Percentiles rank a stretch among this genome's conserved stretches.
These are phyloP conservation scores for Sphaerostilbella broomeana DNA, from an alignment of 2,329 filamentous ascomycete genomes.

Conservation along the genomic window DNA sequence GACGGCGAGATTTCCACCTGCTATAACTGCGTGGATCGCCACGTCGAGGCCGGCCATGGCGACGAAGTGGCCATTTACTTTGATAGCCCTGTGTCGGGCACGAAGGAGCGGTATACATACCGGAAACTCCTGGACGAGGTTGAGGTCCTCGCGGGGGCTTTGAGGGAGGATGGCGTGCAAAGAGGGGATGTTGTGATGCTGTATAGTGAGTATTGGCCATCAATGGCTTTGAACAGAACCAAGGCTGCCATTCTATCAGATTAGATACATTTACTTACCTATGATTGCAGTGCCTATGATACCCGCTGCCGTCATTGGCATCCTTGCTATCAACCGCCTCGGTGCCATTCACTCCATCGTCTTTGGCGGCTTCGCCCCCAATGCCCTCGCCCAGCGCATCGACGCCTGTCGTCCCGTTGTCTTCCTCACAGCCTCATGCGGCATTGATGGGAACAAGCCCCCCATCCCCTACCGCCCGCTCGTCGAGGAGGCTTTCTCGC, in stretches of 20 bases:
- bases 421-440: conserved; percentile 84
- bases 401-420: conserved; percentile 69
- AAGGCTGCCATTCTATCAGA: too few species aligned
- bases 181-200: conserved; percentile 84
- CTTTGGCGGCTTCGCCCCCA: conserved; percentile 83
- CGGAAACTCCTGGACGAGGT: conserved; percentile 69
- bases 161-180: conserved; percentile 73
- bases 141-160: conserved; percentile 70
- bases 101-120: conserved; percentile 70
- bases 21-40: conserved; percentile 86
- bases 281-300: conserved; percentile 80
- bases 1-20: conserved; percentile 84
- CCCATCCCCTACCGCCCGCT: conserved; percentile 71
- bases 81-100: conserved; percentile 76
- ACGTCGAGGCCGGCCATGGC: conserved; percentile 75
- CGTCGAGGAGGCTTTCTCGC: conserved; percentile 63
- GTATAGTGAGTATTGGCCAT: conserved; percentile 82
- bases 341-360: conserved; percentile 89
- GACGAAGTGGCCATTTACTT: conserved; percentile 71
- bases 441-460: conserved; percentile 79
- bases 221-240: too few species aligned
- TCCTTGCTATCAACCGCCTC: conserved; percentile 72
- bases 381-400: conserved; percentile 79
- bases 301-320: conserved; percentile 77
- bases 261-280: too few species aligned